A percentile compares a stretch with the other conserved stretches of the same genome.
phyloP scores from a whole-genome alignment of 2,329 filamentous ascomycete species.

The Cladosporium halotolerans region DNA sequence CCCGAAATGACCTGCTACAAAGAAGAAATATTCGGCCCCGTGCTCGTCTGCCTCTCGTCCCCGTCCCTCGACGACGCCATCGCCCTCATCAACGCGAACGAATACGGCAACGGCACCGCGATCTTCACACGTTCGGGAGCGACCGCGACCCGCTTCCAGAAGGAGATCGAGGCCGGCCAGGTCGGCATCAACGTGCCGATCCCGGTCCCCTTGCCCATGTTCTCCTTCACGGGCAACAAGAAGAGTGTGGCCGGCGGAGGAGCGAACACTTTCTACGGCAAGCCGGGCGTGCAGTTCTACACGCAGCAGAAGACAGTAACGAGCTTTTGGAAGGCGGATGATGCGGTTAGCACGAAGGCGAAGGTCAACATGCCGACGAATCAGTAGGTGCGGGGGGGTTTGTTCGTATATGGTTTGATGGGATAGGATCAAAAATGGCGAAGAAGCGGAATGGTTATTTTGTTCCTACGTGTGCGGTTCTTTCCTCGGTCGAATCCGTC shows the following conservation, averaged over 20 bases:
- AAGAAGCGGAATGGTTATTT: too few relatives aligned
- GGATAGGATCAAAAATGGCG: too few relatives aligned
- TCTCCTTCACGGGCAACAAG: constrained; percentile 58
- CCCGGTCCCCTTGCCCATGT: constrained; percentile 47
- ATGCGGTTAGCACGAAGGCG: constrained; percentile 79
- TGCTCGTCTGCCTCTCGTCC: constrained; percentile 74
- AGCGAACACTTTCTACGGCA: constrained; percentile 90
- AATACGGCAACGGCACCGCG: constrained; percentile 80
- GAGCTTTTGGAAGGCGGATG: constrained; percentile 77
- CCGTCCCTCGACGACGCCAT: constrained; percentile 74
- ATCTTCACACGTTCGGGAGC: constrained; percentile 76
- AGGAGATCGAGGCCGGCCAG: constrained; percentile 76
- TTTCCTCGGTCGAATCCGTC: too few relatives aligned
- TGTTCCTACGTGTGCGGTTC: too few relatives aligned
- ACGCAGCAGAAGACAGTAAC: constrained; percentile 98
- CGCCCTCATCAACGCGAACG: constrained; percentile 74
- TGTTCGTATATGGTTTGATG: too few relatives aligned
- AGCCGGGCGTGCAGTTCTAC: constrained; percentile 87
- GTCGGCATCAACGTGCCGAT: constrained; percentile 82
- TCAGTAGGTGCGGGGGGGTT: constrained; percentile 15
- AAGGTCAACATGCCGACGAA: constrained; percentile 82
- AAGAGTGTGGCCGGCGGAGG: constrained; percentile 87
- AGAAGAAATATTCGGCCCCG: constrained; percentile 81
- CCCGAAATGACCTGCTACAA: constrained; percentile 76
- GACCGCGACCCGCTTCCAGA: constrained; percentile 71